Evolutionary conservation across 148 eudicot species (phyloP).

Genomic region (Fagopyrum homotropicum): DNA sequence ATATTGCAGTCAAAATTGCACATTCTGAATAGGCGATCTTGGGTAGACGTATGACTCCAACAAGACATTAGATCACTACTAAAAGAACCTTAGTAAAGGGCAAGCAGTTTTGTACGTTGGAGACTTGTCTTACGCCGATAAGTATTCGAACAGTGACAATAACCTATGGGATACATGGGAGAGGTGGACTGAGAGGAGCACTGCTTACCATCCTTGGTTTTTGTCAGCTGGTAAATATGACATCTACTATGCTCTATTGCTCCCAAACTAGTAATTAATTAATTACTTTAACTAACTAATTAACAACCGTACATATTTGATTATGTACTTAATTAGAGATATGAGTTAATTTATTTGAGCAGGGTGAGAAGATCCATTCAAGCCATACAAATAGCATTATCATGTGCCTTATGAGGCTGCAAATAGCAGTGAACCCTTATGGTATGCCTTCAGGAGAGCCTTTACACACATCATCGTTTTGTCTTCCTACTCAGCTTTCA

Average conservation of each 20-base stretch:
- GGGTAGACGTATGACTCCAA: conserved; percentile 31
- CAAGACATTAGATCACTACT: conserved; percentile 23
- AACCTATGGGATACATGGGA: conserved; percentile 17
- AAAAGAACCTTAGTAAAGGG: conserved; percentile 18
- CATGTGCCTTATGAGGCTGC: conserved; percentile 32
- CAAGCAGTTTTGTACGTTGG: conserved; percentile 24
- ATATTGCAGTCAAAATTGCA: too few relatives aligned
- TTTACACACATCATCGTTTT: too few relatives aligned
- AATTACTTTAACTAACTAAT: background rate
- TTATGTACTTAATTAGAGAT: too few relatives aligned
- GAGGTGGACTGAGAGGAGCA: conserved; percentile 25
- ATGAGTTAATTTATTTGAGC: too few relatives aligned
- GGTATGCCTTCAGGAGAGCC: conserved; percentile 62
- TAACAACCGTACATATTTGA: too few relatives aligned
- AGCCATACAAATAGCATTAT: conserved; percentile 23
- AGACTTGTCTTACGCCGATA: conserved; percentile 29
- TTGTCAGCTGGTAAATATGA: conserved; percentile 35
- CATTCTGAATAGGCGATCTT: conserved; percentile 46
- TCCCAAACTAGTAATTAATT: too few relatives aligned
- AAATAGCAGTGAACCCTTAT: conserved; percentile 60
- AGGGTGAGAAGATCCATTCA: conserved; percentile 29
- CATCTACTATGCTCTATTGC: conserved; percentile 21
- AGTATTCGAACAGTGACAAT: conserved; percentile 23
- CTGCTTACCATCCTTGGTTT: conserved; percentile 33
- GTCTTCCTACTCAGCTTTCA: conserved; percentile 61